Evolutionary conservation across 2,329 filamentous ascomycete genomes (phyloP), one percentile per base, ranked within the genome.

Genomic region (Xylariaceae sp.): DNA sequence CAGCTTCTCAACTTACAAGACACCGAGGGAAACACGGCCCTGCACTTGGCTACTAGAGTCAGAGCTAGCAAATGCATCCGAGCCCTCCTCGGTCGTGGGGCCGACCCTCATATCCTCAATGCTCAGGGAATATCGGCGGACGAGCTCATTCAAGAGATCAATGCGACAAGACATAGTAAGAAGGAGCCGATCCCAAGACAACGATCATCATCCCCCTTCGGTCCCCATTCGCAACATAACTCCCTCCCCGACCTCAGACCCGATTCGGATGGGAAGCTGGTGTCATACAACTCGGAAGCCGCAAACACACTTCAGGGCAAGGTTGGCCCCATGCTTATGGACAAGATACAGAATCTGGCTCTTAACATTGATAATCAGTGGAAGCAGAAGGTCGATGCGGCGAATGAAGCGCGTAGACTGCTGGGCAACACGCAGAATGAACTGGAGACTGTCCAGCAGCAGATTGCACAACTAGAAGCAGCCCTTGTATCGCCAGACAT

Each of bases 61-160:
- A 89, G 90, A 48, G 90, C 92, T 15, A 85, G 90, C 40, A 96
- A 97, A 60, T 95, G 91, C 58, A 86, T 96, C 48, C 87, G 94
- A 71, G 76, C 85, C 2, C 69, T 90, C 74, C 68, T 91, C 66
- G 84, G 83, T 32, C 86, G 92, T 44, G 90, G 91, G 52, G 91
- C 91, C 3, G 83, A 85, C 2, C 87, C 90, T 1, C 85, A 95
- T 61, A 86, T 97, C 47, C 77, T 82, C 17, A 99, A 97, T 66
- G 76, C 83, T 46, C 82, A 89, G 49, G 89, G 90, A 27, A 79
- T 95, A 54, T 88, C 89, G 1, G 90, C 90, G 11, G 89, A 95
- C 61, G 86, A 92, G 56, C 75, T 96, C 45, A 90, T 96, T 59
- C 85, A 87, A 63, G 78, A 85, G 52, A 68, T 86, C 35, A 94